phyloP scores from a whole-genome alignment of 179 eudicot species.

The Heliamphora pulchella region DNA sequence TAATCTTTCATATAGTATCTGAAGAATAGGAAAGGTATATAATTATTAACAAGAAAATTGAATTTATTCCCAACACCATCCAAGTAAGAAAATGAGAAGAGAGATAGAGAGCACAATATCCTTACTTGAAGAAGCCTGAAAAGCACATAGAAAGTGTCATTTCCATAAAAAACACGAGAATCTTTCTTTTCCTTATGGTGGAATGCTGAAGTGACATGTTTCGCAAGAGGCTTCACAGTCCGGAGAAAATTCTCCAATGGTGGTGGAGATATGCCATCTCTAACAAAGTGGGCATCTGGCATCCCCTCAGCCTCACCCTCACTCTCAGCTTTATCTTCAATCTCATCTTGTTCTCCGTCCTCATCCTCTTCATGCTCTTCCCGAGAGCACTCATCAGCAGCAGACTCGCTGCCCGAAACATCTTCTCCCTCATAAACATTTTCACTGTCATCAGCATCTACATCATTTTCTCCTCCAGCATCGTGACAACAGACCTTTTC shows the following conservation, averaged over 20 bases:
- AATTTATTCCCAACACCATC: conserved; percentile 1
- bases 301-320: conserved; percentile 77
- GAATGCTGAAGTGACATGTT: conserved; percentile 42
- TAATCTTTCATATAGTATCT: conserved; percentile 74
- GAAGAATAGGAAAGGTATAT: neutral
- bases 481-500: conserved; percentile 30
- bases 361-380: conserved; percentile 80
- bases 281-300: conserved; percentile 40
- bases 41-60: neutral
- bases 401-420: conserved; percentile 74
- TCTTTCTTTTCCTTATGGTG: conserved; percentile 30
- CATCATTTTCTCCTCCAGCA: conserved; percentile 50
- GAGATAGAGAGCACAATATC: neutral
- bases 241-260: conserved; percentile 44
- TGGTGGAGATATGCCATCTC: conserved; percentile 42
- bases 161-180: conserved; percentile 64
- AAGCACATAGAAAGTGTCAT: conserved; percentile 68
- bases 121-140: conserved; percentile 77
- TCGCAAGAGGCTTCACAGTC: conserved; percentile 66
- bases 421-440: conserved; percentile 74
- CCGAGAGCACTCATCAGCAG: conserved; percentile 71
- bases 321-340: conserved; percentile 79
- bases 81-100: conserved; percentile 1
- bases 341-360: conserved; percentile 55
- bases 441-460: conserved; percentile 76